phyloP scores from a whole-genome alignment of 371 early-diverging fungal genomes.

The Sporodiniella umbellata region DNA sequence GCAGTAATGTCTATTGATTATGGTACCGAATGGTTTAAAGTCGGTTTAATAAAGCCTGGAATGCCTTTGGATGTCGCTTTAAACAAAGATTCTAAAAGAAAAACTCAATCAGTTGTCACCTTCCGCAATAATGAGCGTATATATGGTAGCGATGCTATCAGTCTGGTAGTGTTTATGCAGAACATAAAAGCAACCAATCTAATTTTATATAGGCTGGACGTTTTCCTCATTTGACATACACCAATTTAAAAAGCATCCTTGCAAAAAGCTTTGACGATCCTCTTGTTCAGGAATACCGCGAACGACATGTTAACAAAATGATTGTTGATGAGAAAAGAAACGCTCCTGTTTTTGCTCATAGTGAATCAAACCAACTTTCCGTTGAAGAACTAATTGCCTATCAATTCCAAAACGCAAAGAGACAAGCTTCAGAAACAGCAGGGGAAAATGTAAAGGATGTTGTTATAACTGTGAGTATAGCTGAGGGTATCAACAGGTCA shows the following conservation, averaged over 20 bases:
- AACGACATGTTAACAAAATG: conserved; percentile 73
- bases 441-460: conserved; percentile 78
- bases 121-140: conserved; percentile 78
- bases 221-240: conserved; percentile 81
- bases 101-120: conserved; percentile 82
- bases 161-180: conserved; percentile 57
- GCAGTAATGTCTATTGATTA: conserved; percentile 94
- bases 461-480: conserved; percentile 77
- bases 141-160: conserved; percentile 87
- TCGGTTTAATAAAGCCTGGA: conserved; percentile 89
- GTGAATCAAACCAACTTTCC: conserved; percentile 51
- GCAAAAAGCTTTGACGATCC: conserved; percentile 76
- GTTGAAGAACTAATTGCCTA: conserved; percentile 93
- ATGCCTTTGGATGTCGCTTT: conserved; percentile 90
- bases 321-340: conserved; percentile 60
- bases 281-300: conserved; percentile 62
- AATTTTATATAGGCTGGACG: conserved; percentile 66
- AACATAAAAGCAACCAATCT: neutral
- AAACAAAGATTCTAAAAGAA: conserved; percentile 93
- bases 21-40: conserved; percentile 96
- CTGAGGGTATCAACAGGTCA: too few species aligned
- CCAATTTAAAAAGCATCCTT: conserved; percentile 78
- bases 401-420: conserved; percentile 86
- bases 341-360: conserved; percentile 60
- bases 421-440: conserved; percentile 79